Evolutionary conservation across 345 rosid genomes (phyloP), one percentile per base, ranked within the genome.

Genomic region (Adansonia digitata): DNA sequence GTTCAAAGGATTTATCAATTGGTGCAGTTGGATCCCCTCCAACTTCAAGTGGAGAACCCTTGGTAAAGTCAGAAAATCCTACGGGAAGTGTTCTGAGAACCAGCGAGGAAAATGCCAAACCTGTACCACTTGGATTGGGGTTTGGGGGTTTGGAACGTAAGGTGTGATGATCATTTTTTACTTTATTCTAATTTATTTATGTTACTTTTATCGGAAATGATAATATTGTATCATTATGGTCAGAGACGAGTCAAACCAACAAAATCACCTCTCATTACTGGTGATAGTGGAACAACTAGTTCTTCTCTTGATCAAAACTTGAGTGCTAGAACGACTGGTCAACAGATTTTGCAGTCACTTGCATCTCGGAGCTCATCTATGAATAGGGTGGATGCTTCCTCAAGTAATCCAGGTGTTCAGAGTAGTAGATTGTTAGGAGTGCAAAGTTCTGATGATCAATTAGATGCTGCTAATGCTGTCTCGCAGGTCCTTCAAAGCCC

Each of bases 111-210:
- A 78, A 67, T 76, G 70, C 81, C 46, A 79, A 84, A 61, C 64
- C 84, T 71, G 83, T 78, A 14, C 98, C 99, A 35, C 90, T 91
- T 81, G 99, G 99, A 71, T 85, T 95, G 83, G 98, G 97, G 72
- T 77, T 91, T 73, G 96, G 94, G 37, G 76, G 90, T 79, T 83
- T 95, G 84, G 97, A 90, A 48, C 89, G 88, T 60, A 95, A 90
- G 99, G 99, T 94, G 75, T 52, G 77, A 22, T 22, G 48, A 37
- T 43, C 18, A 56, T 22, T 34, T 68, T 62, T 29, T 39, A 34
- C 75, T 74, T 69, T 4, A 12, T 7, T 77, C 26, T 26, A 45
- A 29, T 12, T 29, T 22, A 35, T 43, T 15, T 42, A 31, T 39
- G 56, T 14, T 37, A 31, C 11, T 29, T 53, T 29, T 34, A 51